Percentiles rank a stretch among this genome's conserved stretches.
These are phyloP conservation scores for Eimeria maxima DNA, from an alignment of 169 alveolate species.

Conservation along the genomic window DNA sequence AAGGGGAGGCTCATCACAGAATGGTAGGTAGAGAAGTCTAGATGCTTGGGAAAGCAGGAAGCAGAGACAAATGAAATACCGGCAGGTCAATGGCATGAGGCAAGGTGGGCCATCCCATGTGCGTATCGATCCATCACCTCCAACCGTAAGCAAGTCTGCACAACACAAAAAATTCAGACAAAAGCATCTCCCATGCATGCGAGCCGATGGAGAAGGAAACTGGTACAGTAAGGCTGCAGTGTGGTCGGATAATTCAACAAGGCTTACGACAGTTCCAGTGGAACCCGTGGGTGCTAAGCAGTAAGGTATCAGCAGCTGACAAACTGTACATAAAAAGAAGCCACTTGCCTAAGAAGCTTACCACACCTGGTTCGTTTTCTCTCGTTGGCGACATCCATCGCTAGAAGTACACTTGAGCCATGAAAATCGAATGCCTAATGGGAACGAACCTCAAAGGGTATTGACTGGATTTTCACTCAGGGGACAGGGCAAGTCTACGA, in stretches of 20 bases:
- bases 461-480: not conserved
- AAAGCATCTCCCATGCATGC: not conserved
- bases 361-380: not conserved
- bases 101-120: slow-evolving; percentile 66
- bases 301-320: not conserved
- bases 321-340: not conserved
- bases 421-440: slow-evolving; percentile 50
- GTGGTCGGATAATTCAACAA: not conserved
- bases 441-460: not conserved
- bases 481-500: not conserved
- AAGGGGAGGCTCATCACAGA: not conserved
- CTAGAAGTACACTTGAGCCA: slow-evolving; percentile 32
- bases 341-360: not conserved
- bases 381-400: slow-evolving; percentile 49
- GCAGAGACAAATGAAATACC: not conserved
- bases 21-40: not conserved
- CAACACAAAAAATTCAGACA: not conserved
- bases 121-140: slow-evolving; percentile 60
- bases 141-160: slow-evolving; percentile 56
- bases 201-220: not conserved
- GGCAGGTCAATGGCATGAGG: slow-evolving; percentile 50
- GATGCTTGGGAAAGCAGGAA: not conserved
- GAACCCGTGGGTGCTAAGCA: not conserved
- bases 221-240: not conserved
- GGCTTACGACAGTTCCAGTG: not conserved